Conservation (phyloP, 331 rosid species). For the Cydonia oblonga region DNA sequence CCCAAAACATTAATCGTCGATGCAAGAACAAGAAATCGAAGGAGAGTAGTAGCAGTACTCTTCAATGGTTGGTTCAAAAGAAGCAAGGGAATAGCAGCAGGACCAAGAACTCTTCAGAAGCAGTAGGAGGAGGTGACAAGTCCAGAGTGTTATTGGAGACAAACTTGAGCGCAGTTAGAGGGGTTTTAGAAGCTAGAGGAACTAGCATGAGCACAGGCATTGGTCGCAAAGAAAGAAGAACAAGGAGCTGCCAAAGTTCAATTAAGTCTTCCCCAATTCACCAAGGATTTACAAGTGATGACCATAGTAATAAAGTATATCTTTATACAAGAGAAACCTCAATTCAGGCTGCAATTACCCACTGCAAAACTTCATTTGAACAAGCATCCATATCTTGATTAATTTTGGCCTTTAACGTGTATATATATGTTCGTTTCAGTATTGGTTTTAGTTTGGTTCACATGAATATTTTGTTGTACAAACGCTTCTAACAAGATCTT, state of each 20-base stretch:
- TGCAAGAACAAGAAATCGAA: background rate
- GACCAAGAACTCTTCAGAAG: background rate
- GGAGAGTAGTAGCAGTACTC: background rate
- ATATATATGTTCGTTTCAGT: background rate
- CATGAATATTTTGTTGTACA: background rate
- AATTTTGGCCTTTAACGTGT: background rate
- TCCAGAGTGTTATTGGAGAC: slow-evolving; percentile 20
- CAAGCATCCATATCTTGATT: slow-evolving; percentile 17
- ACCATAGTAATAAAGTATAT: background rate
- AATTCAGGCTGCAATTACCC: slow-evolving; percentile 49
- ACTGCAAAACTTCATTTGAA: slow-evolving; percentile 41
- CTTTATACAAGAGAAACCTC: slow-evolving; percentile 23
- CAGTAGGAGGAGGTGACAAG: slow-evolving; percentile 5
- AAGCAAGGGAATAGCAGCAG: background rate
- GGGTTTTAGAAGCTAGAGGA: slow-evolving; percentile 27
- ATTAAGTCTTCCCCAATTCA: slow-evolving; percentile 34
- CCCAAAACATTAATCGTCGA: background rate
- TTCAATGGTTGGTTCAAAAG: background rate
- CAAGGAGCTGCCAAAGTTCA: slow-evolving; percentile 30
- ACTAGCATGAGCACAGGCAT: slow-evolving; percentile 7
- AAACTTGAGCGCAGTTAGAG: slow-evolving; percentile 32
- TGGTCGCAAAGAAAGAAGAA: slow-evolving; percentile 15
- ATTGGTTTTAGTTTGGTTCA: background rate
- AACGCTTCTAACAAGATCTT: background rate
- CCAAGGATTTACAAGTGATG: slow-evolving; percentile 16